These are phyloP conservation scores for Lippia alba DNA, from an alignment of 305 asterid genomes.

Conservation along the genomic window DNA sequence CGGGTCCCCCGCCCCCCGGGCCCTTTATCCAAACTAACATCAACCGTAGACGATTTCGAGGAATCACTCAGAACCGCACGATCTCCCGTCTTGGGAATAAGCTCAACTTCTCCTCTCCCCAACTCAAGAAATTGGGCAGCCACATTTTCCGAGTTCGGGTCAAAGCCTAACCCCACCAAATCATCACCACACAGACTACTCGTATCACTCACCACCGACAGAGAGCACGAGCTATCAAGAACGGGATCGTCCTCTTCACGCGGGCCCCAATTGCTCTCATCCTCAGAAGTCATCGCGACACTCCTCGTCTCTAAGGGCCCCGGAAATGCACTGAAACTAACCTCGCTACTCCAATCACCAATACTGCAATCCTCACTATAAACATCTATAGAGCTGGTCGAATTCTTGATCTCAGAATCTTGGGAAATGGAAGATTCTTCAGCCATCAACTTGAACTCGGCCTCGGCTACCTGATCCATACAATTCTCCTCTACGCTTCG, in stretches of 20 bases:
- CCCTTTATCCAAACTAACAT: slow-evolving; percentile 44
- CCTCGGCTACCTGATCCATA: slow-evolving; percentile 49
- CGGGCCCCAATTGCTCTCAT: slow-evolving; percentile 47
- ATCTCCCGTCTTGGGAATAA: slow-evolving; percentile 40
- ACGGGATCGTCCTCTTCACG: slow-evolving; percentile 65
- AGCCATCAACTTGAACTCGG: slow-evolving; percentile 51
- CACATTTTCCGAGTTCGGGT: slow-evolving; percentile 47
- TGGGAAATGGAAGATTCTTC: slow-evolving; percentile 44
- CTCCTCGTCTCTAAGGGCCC: slow-evolving; percentile 41
- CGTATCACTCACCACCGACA: slow-evolving; percentile 81
- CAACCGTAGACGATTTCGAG: slow-evolving; percentile 43
- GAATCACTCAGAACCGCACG: slow-evolving; percentile 35
- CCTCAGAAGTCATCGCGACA: slow-evolving; percentile 60
- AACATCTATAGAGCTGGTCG: slow-evolving; percentile 41
- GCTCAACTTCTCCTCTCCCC: slow-evolving; percentile 51
- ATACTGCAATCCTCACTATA: slow-evolving; percentile 54
- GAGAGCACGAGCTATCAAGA: slow-evolving; percentile 58
- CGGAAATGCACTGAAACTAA: slow-evolving; percentile 44
- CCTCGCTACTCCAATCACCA: slow-evolving; percentile 57
- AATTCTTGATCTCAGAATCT: slow-evolving; percentile 39
- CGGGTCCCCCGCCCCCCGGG: slow-evolving; percentile 45
- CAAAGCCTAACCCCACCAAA: slow-evolving; percentile 46
- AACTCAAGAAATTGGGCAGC: slow-evolving; percentile 38
- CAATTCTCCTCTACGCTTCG: slow-evolving; percentile 41
- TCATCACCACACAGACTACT: slow-evolving; percentile 89